Conservation (phyloP, 257 asterid species). For the Misopates orontium region DNA sequence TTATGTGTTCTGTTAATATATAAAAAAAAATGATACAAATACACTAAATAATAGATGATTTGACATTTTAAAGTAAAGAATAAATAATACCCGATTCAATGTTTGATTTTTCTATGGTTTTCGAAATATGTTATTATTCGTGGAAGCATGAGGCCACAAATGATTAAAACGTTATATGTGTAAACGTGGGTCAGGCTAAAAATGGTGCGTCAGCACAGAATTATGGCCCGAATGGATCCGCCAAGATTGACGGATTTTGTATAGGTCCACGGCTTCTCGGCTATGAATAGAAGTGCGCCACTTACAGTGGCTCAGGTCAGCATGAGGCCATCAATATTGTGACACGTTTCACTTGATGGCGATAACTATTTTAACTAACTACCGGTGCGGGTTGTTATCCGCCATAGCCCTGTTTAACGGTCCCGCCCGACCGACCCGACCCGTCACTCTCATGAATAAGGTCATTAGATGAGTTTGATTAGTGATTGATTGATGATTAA, state of each 20-base stretch:
- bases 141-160: too few species aligned
- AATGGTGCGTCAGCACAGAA: slow-evolving; percentile 1
- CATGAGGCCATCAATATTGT: slow-evolving; percentile 9
- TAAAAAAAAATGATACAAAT: too few species aligned
- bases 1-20: too few species aligned
- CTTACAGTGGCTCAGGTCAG: slow-evolving; percentile 34
- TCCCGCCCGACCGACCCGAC: slow-evolving; percentile 6
- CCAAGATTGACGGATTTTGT: slow-evolving; percentile 28
- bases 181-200: too few species aligned
- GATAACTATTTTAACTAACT: neutral
- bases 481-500: neutral
- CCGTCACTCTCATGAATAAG: neutral
- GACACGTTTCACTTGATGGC: slow-evolving; percentile 13
- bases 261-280: slow-evolving; percentile 13
- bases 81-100: too few species aligned
- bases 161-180: too few species aligned
- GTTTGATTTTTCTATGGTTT: too few species aligned
- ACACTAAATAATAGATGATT: neutral
- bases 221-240: slow-evolving; percentile 15
- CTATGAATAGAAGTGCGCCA: slow-evolving; percentile 20
- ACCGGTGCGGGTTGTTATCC: neutral
- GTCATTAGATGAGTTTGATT: neutral
- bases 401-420: neutral
- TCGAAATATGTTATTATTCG: too few species aligned
- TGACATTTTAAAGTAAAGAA: too few species aligned